Evolutionary conservation across 441 rosid species (phyloP), one percentile per base, ranked within the genome.

Genomic region (Manihot esculenta): DNA sequence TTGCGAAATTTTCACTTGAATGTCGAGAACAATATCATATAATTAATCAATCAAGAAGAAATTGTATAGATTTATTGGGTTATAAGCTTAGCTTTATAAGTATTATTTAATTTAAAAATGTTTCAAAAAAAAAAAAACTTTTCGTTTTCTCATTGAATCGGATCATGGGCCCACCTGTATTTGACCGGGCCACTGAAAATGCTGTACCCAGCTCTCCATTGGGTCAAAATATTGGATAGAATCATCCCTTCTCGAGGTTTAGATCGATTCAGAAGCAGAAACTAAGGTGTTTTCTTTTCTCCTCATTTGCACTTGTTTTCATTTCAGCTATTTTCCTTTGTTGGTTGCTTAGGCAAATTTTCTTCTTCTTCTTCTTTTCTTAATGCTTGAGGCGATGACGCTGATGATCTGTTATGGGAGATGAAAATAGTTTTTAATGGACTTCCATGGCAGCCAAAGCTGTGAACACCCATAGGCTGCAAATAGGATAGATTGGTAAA

Each of bases 381-480:
- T 35, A 35, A 60, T 18, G 14, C 11, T 60, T 60, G 17, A 60
- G 35, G 48, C n/a, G 48, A 24, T 11, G 64, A 60, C 38, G 23
- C 48, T 60, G 26, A 60, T 60, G 64, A 60, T 60, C 64, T 60
- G 18, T 24, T 60, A 38, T n/a, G 23, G 13, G 10, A 26, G 57
- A 11, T 53, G 24, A 53, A 53, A 13, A 12, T 20, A 20, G 13
- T 20, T 20, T 57, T 7, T 57, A 38, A 57, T 26, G 38, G 61
- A n/a, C n/a, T 57, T 27, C 38, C 61, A 26, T 57, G 33, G 61
- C 18, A 14, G 33, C 61, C 35, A 27, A n/a, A 57, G 20, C 3
- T 13, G 10, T 27, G 61, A 6, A 6, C 8, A 15, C 3, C 61
- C 38, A 26, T 57, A 26, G 24, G 38, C 61, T 26, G 61, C 18